Evolutionary conservation across 2,329 filamentous ascomycete species (phyloP).

Genomic region (Ascosphaera acerosa): DNA sequence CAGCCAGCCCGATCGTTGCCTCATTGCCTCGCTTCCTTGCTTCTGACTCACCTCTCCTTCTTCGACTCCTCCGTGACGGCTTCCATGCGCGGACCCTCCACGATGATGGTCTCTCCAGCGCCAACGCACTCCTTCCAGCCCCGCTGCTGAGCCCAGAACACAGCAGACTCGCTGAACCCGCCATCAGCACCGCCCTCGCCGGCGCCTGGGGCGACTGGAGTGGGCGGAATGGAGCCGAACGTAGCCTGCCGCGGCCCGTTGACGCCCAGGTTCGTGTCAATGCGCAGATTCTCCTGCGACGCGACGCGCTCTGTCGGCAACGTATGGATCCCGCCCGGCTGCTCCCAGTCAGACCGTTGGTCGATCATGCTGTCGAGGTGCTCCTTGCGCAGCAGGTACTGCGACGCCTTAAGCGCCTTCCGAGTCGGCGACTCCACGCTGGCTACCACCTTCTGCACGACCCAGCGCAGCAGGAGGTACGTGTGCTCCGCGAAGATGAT

Average conservation of each 20-base stretch:
- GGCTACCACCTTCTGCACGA: conserved; percentile 44
- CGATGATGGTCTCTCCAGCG: conserved; percentile 18
- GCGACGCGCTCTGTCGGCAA: conserved; percentile 8
- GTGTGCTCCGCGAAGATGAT: conserved; percentile 75
- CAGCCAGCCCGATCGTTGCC: too few species aligned
- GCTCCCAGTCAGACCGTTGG: not conserved
- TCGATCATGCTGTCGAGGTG: conserved; percentile 31
- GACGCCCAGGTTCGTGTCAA: conserved; percentile 7
- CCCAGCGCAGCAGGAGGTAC: conserved; percentile 54
- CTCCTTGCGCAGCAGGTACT: conserved; percentile 55
- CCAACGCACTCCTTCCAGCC: conserved; percentile 19
- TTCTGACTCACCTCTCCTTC: conserved; percentile 1
- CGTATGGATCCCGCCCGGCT: not conserved
- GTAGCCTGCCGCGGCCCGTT: conserved; percentile 3
- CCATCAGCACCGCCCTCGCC: conserved; percentile 20
- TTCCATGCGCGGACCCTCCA: conserved; percentile 8
- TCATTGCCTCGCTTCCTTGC: too few species aligned
- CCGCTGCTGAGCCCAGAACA: conserved; percentile 21
- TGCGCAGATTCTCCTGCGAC: not conserved
- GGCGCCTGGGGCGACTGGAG: conserved; percentile 10
- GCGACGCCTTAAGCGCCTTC: conserved; percentile 60
- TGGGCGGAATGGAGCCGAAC: conserved; percentile 1
- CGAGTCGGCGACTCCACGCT: conserved; percentile 70
- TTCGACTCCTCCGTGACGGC: conserved; percentile 14
- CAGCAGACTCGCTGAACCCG: conserved; percentile 12